phyloP scores from a whole-genome alignment of 2,329 filamentous ascomycete species.

The Paraphaeosphaeria minitans region DNA sequence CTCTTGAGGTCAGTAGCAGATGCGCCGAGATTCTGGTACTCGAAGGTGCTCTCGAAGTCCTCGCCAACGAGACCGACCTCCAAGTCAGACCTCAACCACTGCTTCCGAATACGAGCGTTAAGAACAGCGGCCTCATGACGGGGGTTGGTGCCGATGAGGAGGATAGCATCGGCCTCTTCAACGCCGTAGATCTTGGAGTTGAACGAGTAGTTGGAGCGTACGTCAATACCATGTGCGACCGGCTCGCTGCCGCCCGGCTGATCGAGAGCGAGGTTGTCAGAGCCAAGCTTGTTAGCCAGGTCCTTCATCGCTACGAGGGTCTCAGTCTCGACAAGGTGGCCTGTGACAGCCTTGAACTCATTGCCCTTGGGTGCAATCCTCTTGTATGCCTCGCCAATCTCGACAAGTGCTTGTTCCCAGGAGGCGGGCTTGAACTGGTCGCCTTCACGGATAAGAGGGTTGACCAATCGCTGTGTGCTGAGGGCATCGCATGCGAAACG shows the following conservation, averaged over 20 bases:
- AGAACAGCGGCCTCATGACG: constrained; percentile 93
- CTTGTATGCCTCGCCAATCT: constrained; percentile 81
- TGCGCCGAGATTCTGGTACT: constrained; percentile 86
- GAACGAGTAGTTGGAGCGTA: constrained; percentile 94
- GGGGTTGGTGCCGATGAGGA: constrained; percentile 93
- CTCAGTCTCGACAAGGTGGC: constrained; percentile 89
- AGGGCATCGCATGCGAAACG: constrained; percentile 95
- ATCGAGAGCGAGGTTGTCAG: constrained; percentile 93
- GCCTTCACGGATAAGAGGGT: constrained; percentile 84
- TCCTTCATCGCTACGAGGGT: constrained; percentile 97
- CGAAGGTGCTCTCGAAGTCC: constrained; percentile 90
- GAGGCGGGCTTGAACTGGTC: constrained; percentile 90
- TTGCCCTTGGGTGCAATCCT: constrained; percentile 82
- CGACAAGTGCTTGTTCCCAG: constrained; percentile 93
- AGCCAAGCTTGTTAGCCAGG: constrained; percentile 92
- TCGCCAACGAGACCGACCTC: constrained; percentile 92
- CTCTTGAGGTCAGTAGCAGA: constrained; percentile 82
- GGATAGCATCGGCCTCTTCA: constrained; percentile 89
- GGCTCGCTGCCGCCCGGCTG: constrained; percentile 83
- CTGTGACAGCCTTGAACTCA: constrained; percentile 94
- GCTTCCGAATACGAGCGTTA: constrained; percentile 96
- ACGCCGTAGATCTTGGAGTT: constrained; percentile 95
- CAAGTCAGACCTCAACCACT: constrained; percentile 94
- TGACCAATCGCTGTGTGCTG: constrained; percentile 93
- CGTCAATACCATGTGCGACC: constrained; percentile 88